Conservation (phyloP, 139 green algal species). For the Microglena sp. region DNA sequence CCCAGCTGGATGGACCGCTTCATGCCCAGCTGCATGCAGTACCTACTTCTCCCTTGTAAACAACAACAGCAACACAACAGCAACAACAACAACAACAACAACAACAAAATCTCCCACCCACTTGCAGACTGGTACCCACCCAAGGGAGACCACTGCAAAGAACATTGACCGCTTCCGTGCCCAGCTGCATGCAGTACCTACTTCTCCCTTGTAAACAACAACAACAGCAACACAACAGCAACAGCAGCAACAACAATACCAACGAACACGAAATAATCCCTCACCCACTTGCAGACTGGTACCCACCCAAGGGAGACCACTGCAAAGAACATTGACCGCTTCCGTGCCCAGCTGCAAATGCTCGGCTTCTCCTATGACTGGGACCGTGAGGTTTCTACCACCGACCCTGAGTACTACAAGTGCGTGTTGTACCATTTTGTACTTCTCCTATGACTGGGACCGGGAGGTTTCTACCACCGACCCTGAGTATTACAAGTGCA, state of each 20-base stretch:
- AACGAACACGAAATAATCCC: too few relatives aligned
- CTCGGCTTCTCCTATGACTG: constrained; percentile 96
- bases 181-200: too few relatives aligned
- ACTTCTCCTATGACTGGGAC: constrained; percentile 95
- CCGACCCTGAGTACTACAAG: constrained; percentile 84
- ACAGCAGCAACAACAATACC: too few relatives aligned
- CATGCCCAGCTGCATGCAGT: too few relatives aligned
- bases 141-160: constrained; percentile 69
- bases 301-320: constrained; percentile 90
- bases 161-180: constrained; percentile 87
- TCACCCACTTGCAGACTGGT: constrained; percentile 60
- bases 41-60: too few relatives aligned
- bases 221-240: too few relatives aligned
- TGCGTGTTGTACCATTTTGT: constrained; percentile 52
- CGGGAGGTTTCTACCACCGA: constrained; percentile 88
- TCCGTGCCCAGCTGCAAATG: constrained; percentile 84
- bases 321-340: constrained; percentile 78
- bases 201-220: too few relatives aligned
- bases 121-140: constrained; percentile 88
- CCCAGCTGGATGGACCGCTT: too few relatives aligned
- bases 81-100: too few relatives aligned
- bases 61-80: too few relatives aligned
- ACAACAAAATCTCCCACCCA: too few relatives aligned
- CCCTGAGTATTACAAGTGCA: constrained; percentile 84
- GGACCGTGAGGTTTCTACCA: constrained; percentile 84